A percentile compares a stretch with the other conserved stretches of the same genome.
Conservation (phyloP, 2,329 filamentous ascomycete species). For the Aspergillus ruber region DNA sequence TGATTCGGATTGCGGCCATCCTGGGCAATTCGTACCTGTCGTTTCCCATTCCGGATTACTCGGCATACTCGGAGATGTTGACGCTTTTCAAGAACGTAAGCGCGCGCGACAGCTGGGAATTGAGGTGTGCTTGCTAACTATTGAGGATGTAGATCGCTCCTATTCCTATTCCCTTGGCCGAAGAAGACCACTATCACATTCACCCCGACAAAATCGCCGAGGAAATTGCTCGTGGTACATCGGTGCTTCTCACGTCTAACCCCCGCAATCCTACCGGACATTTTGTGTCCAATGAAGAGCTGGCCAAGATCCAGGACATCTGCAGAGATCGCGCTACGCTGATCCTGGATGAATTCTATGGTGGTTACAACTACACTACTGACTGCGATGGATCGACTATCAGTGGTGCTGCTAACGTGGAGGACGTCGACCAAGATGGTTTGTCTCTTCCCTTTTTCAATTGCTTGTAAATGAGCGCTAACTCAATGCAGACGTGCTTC, state of each 20-base stretch:
- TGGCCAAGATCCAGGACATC: conserved; percentile 86
- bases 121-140: background rate
- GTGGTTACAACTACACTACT: conserved; percentile 90
- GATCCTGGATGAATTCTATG: conserved; percentile 96
- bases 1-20: conserved; percentile 92
- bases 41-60: conserved; percentile 94
- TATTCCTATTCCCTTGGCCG: conserved; percentile 76
- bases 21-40: conserved; percentile 86
- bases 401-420: conserved; percentile 79
- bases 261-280: conserved; percentile 90
- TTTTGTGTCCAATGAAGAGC: conserved; percentile 75
- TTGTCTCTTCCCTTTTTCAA: conserved; percentile 4
- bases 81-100: conserved; percentile 76
- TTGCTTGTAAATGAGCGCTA: conserved; percentile 2
- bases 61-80: conserved; percentile 96
- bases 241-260: conserved; percentile 90
- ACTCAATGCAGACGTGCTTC: conserved; percentile 61
- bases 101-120: background rate
- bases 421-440: conserved; percentile 76
- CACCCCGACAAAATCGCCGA: conserved; percentile 88
- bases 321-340: conserved; percentile 85
- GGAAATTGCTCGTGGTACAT: conserved; percentile 77
- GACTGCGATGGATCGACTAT: conserved; percentile 87
- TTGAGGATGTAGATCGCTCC: conserved; percentile 62
- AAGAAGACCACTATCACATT: conserved; percentile 86